Percentiles rank a stretch among this genome's conserved stretches.
phyloP scores from a whole-genome alignment of 2,329 filamentous ascomycete species.

The Fusarium temperatum region DNA sequence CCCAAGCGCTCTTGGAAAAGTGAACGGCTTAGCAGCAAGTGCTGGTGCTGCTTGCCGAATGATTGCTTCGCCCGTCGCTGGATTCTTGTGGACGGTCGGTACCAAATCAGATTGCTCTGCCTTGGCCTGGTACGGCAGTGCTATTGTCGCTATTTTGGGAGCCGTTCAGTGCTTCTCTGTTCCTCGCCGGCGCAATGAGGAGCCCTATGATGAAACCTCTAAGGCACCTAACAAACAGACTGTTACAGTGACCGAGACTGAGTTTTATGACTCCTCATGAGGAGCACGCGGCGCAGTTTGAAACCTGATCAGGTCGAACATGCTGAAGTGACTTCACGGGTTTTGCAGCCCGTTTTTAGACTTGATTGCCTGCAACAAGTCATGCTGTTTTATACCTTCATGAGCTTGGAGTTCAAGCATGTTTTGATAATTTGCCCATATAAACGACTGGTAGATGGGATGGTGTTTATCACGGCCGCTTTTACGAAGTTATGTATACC shows the following conservation, averaged over 20 bases:
- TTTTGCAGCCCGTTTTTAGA: not conserved
- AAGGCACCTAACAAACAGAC: constrained; percentile 27
- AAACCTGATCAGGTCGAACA: not conserved
- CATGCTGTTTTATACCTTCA: not conserved
- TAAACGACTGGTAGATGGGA: not conserved
- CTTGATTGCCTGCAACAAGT: not conserved
- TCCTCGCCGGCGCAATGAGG: constrained; percentile 44
- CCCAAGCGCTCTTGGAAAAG: constrained; percentile 65
- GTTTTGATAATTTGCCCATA: not conserved
- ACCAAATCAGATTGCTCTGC: constrained; percentile 67
- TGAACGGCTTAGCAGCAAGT: constrained; percentile 73
- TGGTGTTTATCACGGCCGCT: constrained; percentile 5
- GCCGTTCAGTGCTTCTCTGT: constrained; percentile 69
- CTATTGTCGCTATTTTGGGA: constrained; percentile 64
- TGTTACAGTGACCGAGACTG: constrained; percentile 44
- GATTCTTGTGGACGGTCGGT: constrained; percentile 70
- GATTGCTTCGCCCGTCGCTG: constrained; percentile 70
- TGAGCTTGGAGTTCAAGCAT: constrained; percentile 17
- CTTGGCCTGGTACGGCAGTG: constrained; percentile 71
- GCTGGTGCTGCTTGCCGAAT: constrained; percentile 74
- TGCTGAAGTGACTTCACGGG: not conserved
- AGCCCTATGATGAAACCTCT: constrained; percentile 44
- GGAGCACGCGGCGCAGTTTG: not conserved
- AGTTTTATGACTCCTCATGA: constrained; percentile 41
- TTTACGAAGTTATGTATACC: constrained; percentile 22